phyloP scores from a whole-genome alignment of 2,329 filamentous ascomycete species.

The Torrubiella hemipterigena region DNA sequence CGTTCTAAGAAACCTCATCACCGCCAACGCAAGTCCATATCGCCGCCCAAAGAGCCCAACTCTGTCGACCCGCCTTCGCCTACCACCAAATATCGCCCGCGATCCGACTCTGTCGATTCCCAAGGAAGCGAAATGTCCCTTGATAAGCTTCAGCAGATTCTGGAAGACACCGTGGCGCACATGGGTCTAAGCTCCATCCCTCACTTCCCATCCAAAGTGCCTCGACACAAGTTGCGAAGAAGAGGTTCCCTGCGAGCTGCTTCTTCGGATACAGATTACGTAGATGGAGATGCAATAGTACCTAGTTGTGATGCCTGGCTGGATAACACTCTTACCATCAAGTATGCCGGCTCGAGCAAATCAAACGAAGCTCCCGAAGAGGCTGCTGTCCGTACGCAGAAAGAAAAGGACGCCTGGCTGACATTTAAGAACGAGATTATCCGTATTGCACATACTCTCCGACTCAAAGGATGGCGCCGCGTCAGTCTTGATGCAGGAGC shows the following conservation, averaged over 20 bases:
- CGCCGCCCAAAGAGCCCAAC: slow-evolving; percentile 13
- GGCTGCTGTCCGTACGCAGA: slow-evolving; percentile 36
- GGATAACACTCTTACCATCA: slow-evolving; percentile 82
- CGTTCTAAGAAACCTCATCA: slow-evolving; percentile 16
- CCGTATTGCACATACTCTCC: slow-evolving; percentile 75
- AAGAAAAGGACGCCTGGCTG: slow-evolving; percentile 69
- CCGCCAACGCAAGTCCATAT: slow-evolving; percentile 28
- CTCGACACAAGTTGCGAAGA: slow-evolving; percentile 25
- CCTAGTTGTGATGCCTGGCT: slow-evolving; percentile 74
- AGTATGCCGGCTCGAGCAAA: slow-evolving; percentile 46
- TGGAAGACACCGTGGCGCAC: slow-evolving; percentile 52
- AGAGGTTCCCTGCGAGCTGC: slow-evolving; percentile 30
- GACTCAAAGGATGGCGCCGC: slow-evolving; percentile 82
- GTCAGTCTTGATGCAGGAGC: slow-evolving; percentile 62
- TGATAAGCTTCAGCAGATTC: slow-evolving; percentile 68
- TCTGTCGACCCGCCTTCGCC: slow-evolving; percentile 12
- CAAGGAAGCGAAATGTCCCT: slow-evolving; percentile 55
- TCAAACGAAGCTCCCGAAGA: slow-evolving; percentile 25
- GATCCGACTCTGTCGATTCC: slow-evolving; percentile 47
- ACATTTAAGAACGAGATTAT: slow-evolving; percentile 87
- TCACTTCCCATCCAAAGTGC: slow-evolving; percentile 33
- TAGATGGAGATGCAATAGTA: slow-evolving; percentile 71
- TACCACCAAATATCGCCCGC: slow-evolving; percentile 12
- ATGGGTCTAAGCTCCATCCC: slow-evolving; percentile 36
- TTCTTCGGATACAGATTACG: slow-evolving; percentile 77